A percentile compares a stretch with the other conserved stretches of the same genome.
Evolutionary conservation across 805 yeast species (phyloP).

Genomic region (Cyberlindnera amylophila): DNA sequence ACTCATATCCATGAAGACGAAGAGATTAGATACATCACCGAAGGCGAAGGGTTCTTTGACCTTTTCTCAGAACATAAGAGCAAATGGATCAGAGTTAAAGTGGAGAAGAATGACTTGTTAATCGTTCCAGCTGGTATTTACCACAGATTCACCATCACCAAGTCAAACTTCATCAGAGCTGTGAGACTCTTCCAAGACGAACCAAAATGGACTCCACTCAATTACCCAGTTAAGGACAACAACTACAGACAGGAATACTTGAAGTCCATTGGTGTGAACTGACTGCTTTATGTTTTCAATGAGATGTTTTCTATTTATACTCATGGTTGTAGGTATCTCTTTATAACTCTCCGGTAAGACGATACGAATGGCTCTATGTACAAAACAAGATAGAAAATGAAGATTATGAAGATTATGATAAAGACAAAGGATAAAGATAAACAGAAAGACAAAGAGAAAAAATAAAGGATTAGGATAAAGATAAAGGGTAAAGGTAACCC

Average conservation of each 20-base stretch:
- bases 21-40: conserved; percentile 85
- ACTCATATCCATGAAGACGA: conserved; percentile 97
- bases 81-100: conserved; percentile 73
- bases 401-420: too few relatives aligned
- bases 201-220: conserved; percentile 92
- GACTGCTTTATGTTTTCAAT: not conserved
- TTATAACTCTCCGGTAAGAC: too few relatives aligned
- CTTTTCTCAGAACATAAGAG: conserved; percentile 56
- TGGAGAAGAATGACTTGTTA: conserved; percentile 59
- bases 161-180: conserved; percentile 63
- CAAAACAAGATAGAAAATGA: too few relatives aligned
- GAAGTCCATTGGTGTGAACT: conserved; percentile 19
- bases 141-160: conserved; percentile 83
- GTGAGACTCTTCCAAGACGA: conserved; percentile 85
- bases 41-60: conserved; percentile 91
- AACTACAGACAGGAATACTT: conserved; percentile 44
- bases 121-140: conserved; percentile 90
- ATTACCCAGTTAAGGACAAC: conserved; percentile 58
- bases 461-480: too few relatives aligned
- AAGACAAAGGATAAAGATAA: too few relatives aligned
- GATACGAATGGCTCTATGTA: too few relatives aligned
- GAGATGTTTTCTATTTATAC: too few relatives aligned
- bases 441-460: too few relatives aligned
- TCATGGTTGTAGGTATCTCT: too few relatives aligned
- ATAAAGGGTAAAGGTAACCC: too few relatives aligned